Base-by-base conservation (phyloP, 2,329 filamentous ascomycete genomes). In the Calonectria pseudoturangicola region DNA sequence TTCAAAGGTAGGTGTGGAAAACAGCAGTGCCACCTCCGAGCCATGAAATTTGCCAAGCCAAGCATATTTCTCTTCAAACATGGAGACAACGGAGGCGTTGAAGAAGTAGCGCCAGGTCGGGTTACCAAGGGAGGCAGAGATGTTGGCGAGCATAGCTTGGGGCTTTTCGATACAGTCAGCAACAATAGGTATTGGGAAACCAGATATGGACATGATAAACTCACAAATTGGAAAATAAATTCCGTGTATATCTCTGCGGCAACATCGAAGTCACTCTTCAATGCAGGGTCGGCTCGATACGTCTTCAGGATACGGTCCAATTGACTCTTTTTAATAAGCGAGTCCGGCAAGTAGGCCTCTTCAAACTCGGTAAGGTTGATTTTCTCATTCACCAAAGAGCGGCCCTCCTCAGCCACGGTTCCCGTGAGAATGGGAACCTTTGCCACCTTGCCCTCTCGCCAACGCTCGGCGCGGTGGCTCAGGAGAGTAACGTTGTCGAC, bases 1-100 rank as follows among this genome's bases (percentile, higher is more conserved):
- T 4, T 77, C 72, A 16, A 74, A 77, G 1, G 72, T 74, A 1
- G 77, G 75, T 21, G 75, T 51, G 25, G 50, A 60, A 66, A 82
- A 80, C 5, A 82, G 77, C 12, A 81, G 72, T 1, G 69, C 15
- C 13, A 79, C 67, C 9, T 83, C 81, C 6, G 74, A 75, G 25
- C 71, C 74, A 67, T 82, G 80, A 60, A 80, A 81, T 27, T 79
- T 81, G 21, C 73, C 77, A 0, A 82, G 74, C 69, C 73, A 82
- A 1, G 30, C 47, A 51, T 74, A 78, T 21, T 79, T 41, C 1
- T 70, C 41, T 2, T 74, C 75, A 2, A 81, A 30, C 12, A 79
- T 60, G n/a, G 73, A 73, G 0, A 73, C 68, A 27, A 78, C 51
- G 1, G 80, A 82, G 7, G 73, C 50, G 62, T 81, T 82, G 74